Evolutionary conservation across 2,329 filamentous ascomycete genomes (phyloP).

Genomic region (Colletotrichum aenigma): DNA sequence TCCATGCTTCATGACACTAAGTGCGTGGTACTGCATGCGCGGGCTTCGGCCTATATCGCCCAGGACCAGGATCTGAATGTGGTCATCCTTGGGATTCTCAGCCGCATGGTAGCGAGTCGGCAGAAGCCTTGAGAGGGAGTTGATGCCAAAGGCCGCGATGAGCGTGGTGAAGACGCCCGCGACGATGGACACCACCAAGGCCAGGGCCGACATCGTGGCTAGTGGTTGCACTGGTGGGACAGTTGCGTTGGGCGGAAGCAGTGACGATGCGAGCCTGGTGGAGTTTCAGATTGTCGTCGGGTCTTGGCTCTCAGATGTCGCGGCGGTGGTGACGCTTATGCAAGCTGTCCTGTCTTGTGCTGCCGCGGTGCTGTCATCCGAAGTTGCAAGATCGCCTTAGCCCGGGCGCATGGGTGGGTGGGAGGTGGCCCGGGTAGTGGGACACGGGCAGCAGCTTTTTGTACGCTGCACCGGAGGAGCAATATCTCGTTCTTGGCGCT

Average conservation of each 20-base stretch:
- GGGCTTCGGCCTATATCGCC: conserved; percentile 96
- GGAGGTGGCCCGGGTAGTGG: not conserved
- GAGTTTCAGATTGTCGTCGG: not conserved
- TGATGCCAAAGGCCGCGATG: conserved; percentile 4
- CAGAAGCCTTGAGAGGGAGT: conserved; percentile 25
- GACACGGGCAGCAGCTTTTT: not conserved
- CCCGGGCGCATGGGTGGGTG: not conserved
- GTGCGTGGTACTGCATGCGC: conserved; percentile 97
- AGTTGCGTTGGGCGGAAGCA: not conserved
- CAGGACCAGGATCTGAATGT: conserved; percentile 84
- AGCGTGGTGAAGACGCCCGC: conserved; percentile 13
- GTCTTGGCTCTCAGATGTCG: not conserved
- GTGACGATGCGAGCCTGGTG: not conserved
- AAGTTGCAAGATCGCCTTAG: conserved; percentile 12
- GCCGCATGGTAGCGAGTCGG: conserved; percentile 41
- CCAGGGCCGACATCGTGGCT: conserved; percentile 2
- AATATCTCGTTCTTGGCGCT: not conserved
- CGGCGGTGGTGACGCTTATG: conserved; percentile 3
- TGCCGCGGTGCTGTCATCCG: conserved; percentile 9
- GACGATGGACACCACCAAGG: conserved; percentile 8
- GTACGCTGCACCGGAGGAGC: not conserved
- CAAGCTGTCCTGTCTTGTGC: conserved; percentile 10
- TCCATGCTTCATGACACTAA: conserved; percentile 86
- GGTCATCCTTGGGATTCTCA: conserved; percentile 39
- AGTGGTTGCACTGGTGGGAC: not conserved